Conservation (phyloP, 2,329 filamentous ascomycete species). For the Stemphylium vesicarium region DNA sequence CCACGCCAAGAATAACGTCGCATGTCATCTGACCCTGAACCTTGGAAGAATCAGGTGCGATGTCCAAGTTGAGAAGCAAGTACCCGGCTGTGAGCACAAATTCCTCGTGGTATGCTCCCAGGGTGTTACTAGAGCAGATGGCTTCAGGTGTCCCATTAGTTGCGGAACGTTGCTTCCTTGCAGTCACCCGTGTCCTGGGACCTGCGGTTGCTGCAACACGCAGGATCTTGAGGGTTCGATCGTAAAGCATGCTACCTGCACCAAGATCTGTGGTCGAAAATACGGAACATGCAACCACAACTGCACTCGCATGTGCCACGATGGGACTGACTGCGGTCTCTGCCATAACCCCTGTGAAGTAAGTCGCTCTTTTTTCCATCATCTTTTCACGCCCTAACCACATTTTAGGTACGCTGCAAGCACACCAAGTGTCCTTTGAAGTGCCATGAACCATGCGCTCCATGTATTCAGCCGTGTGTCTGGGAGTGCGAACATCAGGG, state of each 20-base stretch:
- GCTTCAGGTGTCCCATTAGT: constrained; percentile 56
- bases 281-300: constrained; percentile 38
- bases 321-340: constrained; percentile 31
- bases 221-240: constrained; percentile 32
- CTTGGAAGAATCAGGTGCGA: constrained; percentile 56
- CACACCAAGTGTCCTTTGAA: constrained; percentile 31
- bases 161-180: constrained; percentile 61
- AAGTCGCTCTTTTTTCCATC: background rate
- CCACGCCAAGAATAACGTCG: constrained; percentile 28
- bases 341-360: constrained; percentile 34
- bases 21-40: constrained; percentile 13
- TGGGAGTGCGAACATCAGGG: constrained; percentile 46
- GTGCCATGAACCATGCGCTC: constrained; percentile 43
- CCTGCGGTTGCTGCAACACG: constrained; percentile 59
- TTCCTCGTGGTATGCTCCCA: constrained; percentile 58
- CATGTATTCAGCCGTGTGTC: constrained; percentile 43
- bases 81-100: constrained; percentile 64
- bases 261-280: constrained; percentile 33
- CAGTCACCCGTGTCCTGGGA: constrained; percentile 62
- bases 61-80: constrained; percentile 52
- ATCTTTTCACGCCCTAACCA: background rate
- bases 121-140: constrained; percentile 49
- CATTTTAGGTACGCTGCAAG: constrained; percentile 32
- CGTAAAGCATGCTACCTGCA: constrained; percentile 26
- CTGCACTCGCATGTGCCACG: constrained; percentile 36